These are phyloP conservation scores for Fragaria vesca DNA, from an alignment of 306 rosid species.

Conservation along the genomic window DNA sequence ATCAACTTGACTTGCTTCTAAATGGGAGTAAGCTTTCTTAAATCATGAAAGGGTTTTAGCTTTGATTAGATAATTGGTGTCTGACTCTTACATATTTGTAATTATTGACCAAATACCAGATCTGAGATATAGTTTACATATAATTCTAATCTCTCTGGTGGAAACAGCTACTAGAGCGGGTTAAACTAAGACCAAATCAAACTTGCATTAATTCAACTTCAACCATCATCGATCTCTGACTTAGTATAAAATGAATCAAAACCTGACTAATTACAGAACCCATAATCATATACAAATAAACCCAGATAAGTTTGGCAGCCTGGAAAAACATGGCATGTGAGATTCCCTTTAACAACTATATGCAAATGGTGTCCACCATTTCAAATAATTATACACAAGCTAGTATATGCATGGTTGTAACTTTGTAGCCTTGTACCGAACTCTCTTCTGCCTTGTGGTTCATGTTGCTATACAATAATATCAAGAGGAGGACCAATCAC, in stretches of 20 bases:
- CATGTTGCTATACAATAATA: not conserved
- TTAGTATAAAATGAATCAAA: not conserved
- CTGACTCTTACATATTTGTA: not conserved
- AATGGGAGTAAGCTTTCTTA: not conserved
- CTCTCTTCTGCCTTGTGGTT: not conserved
- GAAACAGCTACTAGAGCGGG: not conserved
- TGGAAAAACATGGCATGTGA: slow-evolving; percentile 23
- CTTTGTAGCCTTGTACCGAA: slow-evolving; percentile 9
- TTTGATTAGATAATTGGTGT: not conserved
- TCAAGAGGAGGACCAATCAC: slow-evolving; percentile 7
- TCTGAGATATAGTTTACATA: not conserved
- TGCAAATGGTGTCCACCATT: not conserved
- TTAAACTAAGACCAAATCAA: not conserved
- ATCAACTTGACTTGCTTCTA: not conserved
- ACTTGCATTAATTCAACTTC: not conserved
- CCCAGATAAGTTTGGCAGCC: slow-evolving; percentile 11
- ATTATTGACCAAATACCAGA: not conserved
- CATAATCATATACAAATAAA: not conserved
- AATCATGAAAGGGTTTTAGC: not conserved
- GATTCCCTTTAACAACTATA: not conserved
- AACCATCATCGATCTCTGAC: not conserved
- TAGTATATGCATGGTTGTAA: not conserved
- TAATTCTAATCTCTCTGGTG: not conserved
- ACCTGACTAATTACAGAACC: not conserved
- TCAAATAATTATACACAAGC: not conserved